A percentile compares a stretch with the other conserved stretches of the same genome.
Conservation (phyloP, 768 basidiomycete genomes). For the button mushroom (Agaricus bisporus) region DNA sequence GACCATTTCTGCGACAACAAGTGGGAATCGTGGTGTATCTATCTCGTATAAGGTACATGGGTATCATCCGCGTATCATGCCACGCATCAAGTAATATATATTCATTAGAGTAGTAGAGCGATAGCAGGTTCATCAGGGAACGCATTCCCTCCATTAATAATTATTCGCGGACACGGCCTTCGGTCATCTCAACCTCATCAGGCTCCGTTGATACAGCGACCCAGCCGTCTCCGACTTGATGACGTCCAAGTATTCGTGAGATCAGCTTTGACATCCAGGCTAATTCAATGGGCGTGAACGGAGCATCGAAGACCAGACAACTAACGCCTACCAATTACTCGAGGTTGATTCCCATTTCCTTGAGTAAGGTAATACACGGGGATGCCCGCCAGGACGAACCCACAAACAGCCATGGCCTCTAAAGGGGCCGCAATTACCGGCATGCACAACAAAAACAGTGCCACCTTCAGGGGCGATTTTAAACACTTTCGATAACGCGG, state of each 20-base stretch:
- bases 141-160: background rate
- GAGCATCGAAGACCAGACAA: background rate
- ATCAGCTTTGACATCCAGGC: conserved; percentile 23
- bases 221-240: conserved; percentile 60
- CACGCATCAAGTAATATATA: background rate
- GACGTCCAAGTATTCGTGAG: conserved; percentile 45
- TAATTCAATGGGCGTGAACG: conserved; percentile 16
- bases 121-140: background rate
- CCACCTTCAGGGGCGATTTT: conserved; percentile 44
- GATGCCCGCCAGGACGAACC: conserved; percentile 63
- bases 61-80: background rate
- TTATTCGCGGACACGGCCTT: conserved; percentile 1
- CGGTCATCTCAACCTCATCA: conserved; percentile 66
- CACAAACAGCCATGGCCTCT: conserved; percentile 81
- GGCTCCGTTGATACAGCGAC: conserved; percentile 69
- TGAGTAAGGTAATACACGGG: conserved; percentile 82
- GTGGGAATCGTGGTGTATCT: background rate
- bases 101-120: background rate
- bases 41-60: too few relatives aligned
- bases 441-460: conserved; percentile 88
- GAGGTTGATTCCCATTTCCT: conserved; percentile 34
- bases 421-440: conserved; percentile 89
- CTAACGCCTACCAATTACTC: conserved; percentile 33
- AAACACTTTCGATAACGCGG: background rate
- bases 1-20: background rate